Percentiles rank a stretch among this genome's conserved stretches.
Conservation (phyloP, 176 grass and related monocot genomes). For the Avena eriantha region DNA sequence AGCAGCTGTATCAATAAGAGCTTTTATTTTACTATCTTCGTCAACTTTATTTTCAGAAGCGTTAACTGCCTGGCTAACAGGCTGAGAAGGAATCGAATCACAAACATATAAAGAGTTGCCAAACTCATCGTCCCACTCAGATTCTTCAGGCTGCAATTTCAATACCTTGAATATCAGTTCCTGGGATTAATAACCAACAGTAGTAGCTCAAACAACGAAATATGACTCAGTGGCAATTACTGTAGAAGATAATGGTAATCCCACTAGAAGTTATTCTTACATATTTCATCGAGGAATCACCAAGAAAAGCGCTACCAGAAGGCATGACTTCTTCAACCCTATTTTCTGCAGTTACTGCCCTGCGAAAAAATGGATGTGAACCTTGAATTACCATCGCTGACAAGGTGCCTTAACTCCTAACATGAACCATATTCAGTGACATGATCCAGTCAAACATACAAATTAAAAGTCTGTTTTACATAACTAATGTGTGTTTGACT, state of each 20-base stretch:
- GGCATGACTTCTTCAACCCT: conserved; percentile 62
- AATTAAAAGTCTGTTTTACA: conserved; percentile 25
- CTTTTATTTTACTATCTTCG: conserved; percentile 96
- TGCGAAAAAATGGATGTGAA: conserved; percentile 50
- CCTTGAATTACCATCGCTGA: conserved; percentile 32
- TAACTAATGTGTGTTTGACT: conserved; percentile 22
- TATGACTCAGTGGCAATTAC: conserved; percentile 6
- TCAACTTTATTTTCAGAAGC: conserved; percentile 79
- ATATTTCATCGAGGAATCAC: conserved; percentile 77
- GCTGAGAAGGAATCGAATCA: conserved; percentile 63
- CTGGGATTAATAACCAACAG: conserved; percentile 1
- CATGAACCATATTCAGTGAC: conserved; percentile 13
- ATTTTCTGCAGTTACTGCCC: conserved; percentile 74
- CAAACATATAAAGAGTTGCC: conserved; percentile 87
- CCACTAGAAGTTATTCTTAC: conserved; percentile 57
- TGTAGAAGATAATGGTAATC: neutral
- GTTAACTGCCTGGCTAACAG: conserved; percentile 56
- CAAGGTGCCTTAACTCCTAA: conserved; percentile 24
- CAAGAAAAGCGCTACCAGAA: conserved; percentile 51
- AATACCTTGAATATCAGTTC: conserved; percentile 51
- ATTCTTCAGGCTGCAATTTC: conserved; percentile 89
- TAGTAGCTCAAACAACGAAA: conserved; percentile 35
- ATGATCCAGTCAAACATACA: conserved; percentile 39
- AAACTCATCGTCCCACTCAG: conserved; percentile 99
- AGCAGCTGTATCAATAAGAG: conserved; percentile 79